Percentiles rank a stretch among this genome's conserved stretches.
phyloP scores from a whole-genome alignment of 805 yeast genomes.

The Saitoella complicata region DNA sequence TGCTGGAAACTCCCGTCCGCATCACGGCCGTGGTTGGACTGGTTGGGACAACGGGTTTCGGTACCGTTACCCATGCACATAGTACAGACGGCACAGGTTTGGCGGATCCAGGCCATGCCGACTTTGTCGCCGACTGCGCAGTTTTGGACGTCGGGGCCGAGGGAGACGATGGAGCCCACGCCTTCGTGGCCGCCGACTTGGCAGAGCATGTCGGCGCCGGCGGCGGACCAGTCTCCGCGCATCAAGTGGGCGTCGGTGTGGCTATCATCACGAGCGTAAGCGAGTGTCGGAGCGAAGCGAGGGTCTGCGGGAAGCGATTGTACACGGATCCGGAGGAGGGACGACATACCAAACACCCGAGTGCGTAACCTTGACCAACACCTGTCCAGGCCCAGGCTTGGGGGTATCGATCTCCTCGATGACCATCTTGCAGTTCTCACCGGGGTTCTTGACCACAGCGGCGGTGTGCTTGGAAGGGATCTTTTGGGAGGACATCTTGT shows the following conservation, averaged over 20 bases:
- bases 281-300: too few relatives aligned
- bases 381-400: conserved; percentile 13
- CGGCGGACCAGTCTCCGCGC: conserved; percentile 84
- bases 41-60: conserved; percentile 57
- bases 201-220: conserved; percentile 46
- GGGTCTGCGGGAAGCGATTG: too few relatives aligned
- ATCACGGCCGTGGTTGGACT: conserved; percentile 69
- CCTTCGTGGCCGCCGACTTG: conserved; percentile 78
- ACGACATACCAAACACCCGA: conserved; percentile 22
- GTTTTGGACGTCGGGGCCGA: conserved; percentile 50
- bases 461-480: background rate
- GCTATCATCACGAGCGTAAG: conserved; percentile 19
- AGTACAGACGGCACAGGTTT: conserved; percentile 64
- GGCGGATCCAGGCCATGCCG: conserved; percentile 72
- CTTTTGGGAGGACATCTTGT: too few relatives aligned
- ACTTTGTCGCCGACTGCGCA: conserved; percentile 68
- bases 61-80: conserved; percentile 37
- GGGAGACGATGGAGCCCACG: conserved; percentile 70
- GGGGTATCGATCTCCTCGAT: conserved; percentile 40
- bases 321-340: too few relatives aligned
- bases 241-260: conserved; percentile 90
- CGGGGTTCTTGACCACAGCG: conserved; percentile 43
- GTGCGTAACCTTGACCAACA: conserved; percentile 21
- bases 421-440: conserved; percentile 35
- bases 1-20: conserved; percentile 87